phyloP scores from a whole-genome alignment of 306 rosid species.

The Castanopsis chinensis region DNA sequence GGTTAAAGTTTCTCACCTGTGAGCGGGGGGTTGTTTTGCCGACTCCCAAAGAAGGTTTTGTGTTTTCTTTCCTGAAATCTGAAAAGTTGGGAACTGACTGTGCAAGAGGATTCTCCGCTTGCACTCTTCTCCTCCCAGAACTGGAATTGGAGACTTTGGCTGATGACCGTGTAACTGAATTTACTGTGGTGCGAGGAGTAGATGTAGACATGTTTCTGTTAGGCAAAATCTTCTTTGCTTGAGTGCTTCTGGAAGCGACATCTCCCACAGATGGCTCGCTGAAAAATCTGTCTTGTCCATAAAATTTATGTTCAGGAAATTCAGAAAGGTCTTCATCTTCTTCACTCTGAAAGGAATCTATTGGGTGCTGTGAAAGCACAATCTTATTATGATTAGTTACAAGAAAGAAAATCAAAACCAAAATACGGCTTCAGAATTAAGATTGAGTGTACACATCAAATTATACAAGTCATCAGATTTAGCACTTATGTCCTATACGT shows the following conservation, averaged over 20 bases:
- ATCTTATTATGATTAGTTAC: constrained; percentile 16
- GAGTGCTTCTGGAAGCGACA: constrained; percentile 48
- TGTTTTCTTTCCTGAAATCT: constrained; percentile 94
- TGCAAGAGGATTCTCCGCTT: constrained; percentile 66
- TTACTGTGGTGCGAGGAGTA: constrained; percentile 50
- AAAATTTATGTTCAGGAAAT: constrained; percentile 53
- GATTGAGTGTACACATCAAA: constrained; percentile 12
- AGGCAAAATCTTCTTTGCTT: constrained; percentile 53
- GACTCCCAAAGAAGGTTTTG: constrained; percentile 74
- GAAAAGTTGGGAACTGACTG: constrained; percentile 96
- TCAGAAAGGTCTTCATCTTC: constrained; percentile 74
- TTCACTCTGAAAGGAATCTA: constrained; percentile 70
- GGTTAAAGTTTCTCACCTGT: constrained; percentile 63
- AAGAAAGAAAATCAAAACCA: constrained; percentile 18
- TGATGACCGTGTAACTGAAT: constrained; percentile 52
- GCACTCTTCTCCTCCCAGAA: constrained; percentile 70
- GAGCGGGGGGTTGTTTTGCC: constrained; percentile 61
- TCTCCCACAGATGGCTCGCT: constrained; percentile 45
- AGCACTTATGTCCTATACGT: constrained; percentile 16
- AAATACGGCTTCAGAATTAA: constrained; percentile 12
- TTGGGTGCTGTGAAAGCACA: constrained; percentile 55
- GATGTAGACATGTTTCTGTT: constrained; percentile 52
- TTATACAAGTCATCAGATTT: constrained; percentile 9
- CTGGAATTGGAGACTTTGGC: constrained; percentile 44
- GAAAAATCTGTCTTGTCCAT: constrained; percentile 37